A percentile compares a stretch with the other conserved stretches of the same genome.
phyloP scores from a whole-genome alignment of 257 asterid species.

The Avicennia marina region DNA sequence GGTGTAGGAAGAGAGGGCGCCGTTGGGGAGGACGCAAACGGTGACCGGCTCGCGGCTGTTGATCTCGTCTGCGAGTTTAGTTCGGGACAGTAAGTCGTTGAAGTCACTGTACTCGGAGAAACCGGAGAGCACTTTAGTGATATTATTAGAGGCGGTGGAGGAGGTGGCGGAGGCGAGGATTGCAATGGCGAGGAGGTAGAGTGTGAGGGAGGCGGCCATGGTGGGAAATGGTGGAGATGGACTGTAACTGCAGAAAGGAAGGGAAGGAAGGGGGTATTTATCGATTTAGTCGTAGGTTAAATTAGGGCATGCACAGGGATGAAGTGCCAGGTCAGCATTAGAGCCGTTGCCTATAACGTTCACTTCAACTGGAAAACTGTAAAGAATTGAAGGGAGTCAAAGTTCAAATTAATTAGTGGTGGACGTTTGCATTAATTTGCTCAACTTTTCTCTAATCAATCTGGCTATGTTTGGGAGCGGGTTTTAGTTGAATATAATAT shows the following conservation, averaged over 20 bases:
- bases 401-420: constrained; percentile 4
- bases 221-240: constrained; percentile 11
- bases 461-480: too few relatives aligned
- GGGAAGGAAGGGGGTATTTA: constrained; percentile 18
- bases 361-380: too few relatives aligned
- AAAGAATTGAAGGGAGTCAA: too few relatives aligned
- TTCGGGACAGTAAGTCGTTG: constrained; percentile 56
- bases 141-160: constrained; percentile 42
- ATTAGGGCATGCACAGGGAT: not conserved
- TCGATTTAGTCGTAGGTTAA: not conserved
- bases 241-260: constrained; percentile 7
- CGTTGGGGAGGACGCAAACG: constrained; percentile 67
- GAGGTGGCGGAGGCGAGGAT: constrained; percentile 24
- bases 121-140: constrained; percentile 57
- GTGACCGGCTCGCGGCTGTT: constrained; percentile 87
- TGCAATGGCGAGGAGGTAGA: constrained; percentile 31
- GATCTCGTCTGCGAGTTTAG: constrained; percentile 96
- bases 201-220: constrained; percentile 38
- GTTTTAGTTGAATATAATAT: too few relatives aligned
- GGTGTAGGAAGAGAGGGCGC: constrained; percentile 55
- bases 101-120: constrained; percentile 77
- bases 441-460: too few relatives aligned
- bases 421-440: too few relatives aligned
- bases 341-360: constrained; percentile 20
- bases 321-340: constrained; percentile 19